These are phyloP conservation scores for Anisogramma anomala DNA, from an alignment of 2,329 filamentous ascomycete species.

Conservation along the genomic window DNA sequence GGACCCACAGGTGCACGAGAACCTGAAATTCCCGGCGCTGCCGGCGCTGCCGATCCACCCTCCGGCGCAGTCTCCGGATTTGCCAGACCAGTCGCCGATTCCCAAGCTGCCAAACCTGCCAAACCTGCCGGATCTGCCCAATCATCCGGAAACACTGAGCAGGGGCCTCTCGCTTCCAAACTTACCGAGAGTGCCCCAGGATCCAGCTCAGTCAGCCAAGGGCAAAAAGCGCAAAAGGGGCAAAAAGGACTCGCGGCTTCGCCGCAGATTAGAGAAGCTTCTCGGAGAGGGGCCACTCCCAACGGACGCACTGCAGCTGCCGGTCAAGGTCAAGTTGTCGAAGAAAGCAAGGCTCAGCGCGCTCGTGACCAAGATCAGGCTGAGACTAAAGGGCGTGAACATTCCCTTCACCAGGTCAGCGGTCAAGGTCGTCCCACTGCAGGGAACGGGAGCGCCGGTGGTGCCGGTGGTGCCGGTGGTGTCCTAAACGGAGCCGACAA, in stretches of 20 bases:
- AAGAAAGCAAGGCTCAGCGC: slow-evolving; percentile 3
- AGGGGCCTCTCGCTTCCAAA: neutral
- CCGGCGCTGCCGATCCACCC: neutral
- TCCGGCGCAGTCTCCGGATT: neutral
- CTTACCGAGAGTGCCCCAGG: too few relatives aligned
- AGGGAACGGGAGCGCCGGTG: neutral
- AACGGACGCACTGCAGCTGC: neutral
- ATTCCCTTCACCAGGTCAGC: neutral
- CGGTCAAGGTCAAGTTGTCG: neutral
- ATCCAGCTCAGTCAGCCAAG: too few relatives aligned
- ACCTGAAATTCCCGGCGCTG: neutral
- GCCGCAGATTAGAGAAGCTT: slow-evolving; percentile 12
- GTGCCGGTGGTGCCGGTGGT: neutral
- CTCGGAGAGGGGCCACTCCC: neutral
- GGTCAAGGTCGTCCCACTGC: neutral
- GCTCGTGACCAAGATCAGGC: slow-evolving; percentile 1
- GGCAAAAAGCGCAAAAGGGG: neutral
- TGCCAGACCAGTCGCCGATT: neutral
- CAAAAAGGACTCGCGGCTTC: slow-evolving; percentile 12
- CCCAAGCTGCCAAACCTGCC: slow-evolving; percentile 22
- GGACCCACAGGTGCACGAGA: slow-evolving; percentile 19
- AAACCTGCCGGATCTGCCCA: slow-evolving; percentile 22
- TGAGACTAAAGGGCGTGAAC: slow-evolving; percentile 1
- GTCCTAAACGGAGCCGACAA: slow-evolving; percentile 6
- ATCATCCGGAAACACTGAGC: too few relatives aligned